phyloP scores from a whole-genome alignment of 1,284 basidiomycete genomes.

The Leccinum solheimii region DNA sequence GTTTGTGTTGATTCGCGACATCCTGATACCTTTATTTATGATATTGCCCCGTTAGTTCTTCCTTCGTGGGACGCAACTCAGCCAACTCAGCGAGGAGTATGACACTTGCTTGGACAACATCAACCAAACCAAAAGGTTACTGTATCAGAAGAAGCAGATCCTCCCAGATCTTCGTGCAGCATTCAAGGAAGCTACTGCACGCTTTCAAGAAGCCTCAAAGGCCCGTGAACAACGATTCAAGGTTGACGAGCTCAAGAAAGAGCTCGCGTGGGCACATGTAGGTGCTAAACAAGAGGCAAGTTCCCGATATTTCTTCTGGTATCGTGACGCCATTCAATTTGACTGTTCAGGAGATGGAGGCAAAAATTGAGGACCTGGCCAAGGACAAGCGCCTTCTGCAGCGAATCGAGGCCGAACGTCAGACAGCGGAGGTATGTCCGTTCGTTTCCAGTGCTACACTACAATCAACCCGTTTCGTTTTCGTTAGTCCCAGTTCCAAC shows the following conservation, averaged over 20 bases:
- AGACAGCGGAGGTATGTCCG: slow-evolving; percentile 48
- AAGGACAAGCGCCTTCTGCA: slow-evolving; percentile 48
- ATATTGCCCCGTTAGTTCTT: slow-evolving; percentile 70
- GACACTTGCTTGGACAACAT: slow-evolving; percentile 75
- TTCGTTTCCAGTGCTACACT: background rate
- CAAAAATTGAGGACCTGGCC: slow-evolving; percentile 52
- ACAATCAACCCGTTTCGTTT: background rate
- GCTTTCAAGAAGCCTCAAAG: slow-evolving; percentile 73
- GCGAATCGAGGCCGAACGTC: slow-evolving; percentile 49
- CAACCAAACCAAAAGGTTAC: slow-evolving; percentile 59
- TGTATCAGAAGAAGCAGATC: slow-evolving; percentile 67
- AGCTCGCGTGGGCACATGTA: slow-evolving; percentile 91
- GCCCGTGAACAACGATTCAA: slow-evolving; percentile 72
- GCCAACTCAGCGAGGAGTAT: slow-evolving; percentile 87
- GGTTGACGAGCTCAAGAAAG: slow-evolving; percentile 71
- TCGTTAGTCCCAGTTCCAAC: slow-evolving; percentile 41
- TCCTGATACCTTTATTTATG: background rate
- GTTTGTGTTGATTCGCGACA: slow-evolving; percentile 41
- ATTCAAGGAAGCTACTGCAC: slow-evolving; percentile 57
- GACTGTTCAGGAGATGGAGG: slow-evolving; percentile 47
- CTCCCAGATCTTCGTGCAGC: slow-evolving; percentile 71
- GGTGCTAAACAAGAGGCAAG: slow-evolving; percentile 64
- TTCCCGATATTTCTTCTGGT: background rate
- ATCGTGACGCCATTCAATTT: background rate
- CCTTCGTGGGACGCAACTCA: slow-evolving; percentile 89